phyloP scores from a whole-genome alignment of 345 rosid species.

The Brassica incana region DNA sequence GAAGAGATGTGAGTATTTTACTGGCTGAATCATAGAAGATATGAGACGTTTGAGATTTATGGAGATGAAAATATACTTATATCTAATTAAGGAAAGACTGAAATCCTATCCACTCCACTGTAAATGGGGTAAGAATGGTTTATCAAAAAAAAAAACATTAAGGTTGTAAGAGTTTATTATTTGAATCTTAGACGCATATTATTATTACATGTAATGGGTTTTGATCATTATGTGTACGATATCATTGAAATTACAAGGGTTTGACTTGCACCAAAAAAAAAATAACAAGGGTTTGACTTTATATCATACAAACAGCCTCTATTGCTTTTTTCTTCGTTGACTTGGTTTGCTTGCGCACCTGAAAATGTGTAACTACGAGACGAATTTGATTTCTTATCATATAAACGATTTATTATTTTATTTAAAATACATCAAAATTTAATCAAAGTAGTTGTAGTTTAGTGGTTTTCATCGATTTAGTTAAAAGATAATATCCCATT shows the following conservation, averaged over 20 bases:
- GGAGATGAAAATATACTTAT: slow-evolving; percentile 4
- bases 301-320: background rate
- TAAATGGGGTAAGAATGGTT: background rate
- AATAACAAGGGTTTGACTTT: slow-evolving; percentile 10
- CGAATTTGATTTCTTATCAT: background rate
- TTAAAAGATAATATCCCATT: background rate
- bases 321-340: slow-evolving; percentile 43
- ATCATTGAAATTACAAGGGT: background rate
- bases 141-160: slow-evolving; percentile 1
- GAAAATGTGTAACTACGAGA: background rate
- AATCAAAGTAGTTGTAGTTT: background rate
- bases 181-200: slow-evolving; percentile 24
- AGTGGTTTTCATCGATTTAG: background rate
- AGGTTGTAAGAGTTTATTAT: slow-evolving; percentile 20
- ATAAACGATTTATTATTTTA: no score
- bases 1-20: background rate
- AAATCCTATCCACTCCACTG: background rate
- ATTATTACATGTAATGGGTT: slow-evolving; percentile 15
- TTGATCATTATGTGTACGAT: background rate
- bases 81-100: slow-evolving; percentile 16
- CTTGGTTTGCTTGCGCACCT: background rate
- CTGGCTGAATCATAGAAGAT: background rate
- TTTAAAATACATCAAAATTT: background rate
- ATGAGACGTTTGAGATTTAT: background rate
- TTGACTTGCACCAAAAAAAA: slow-evolving; percentile 1